phyloP scores from a whole-genome alignment of 1,284 basidiomycete genomes.

The Blastosporella zonata region DNA sequence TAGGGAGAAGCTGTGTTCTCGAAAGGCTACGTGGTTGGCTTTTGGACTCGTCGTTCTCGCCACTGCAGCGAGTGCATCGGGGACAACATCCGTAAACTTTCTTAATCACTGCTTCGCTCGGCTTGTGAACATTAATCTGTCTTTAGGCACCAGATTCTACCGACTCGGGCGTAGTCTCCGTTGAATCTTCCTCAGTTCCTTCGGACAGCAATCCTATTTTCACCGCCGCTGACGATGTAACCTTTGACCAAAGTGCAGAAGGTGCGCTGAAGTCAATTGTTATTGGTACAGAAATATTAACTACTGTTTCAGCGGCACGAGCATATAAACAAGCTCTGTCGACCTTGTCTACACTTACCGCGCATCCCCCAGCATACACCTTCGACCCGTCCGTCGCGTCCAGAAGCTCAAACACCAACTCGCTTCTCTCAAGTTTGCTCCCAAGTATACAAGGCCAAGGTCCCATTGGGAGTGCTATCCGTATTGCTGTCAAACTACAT shows the following conservation, averaged over 20 bases:
- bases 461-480: constrained; percentile 61
- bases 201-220: neutral
- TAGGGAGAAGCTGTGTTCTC: constrained; percentile 34
- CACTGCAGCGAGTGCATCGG: constrained; percentile 25
- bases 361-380: constrained; percentile 51
- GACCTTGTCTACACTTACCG: constrained; percentile 59
- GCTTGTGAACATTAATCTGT: constrained; percentile 7
- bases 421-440: constrained; percentile 59
- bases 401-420: constrained; percentile 41
- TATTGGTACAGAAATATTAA: neutral
- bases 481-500: constrained; percentile 61
- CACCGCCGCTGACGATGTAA: constrained; percentile 22
- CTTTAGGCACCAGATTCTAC: constrained; percentile 6
- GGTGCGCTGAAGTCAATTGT: constrained; percentile 30
- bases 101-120: neutral
- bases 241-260: constrained; percentile 46
- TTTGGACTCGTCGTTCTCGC: constrained; percentile 52
- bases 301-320: constrained; percentile 46
- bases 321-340: constrained; percentile 70
- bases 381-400: constrained; percentile 48
- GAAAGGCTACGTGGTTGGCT: constrained; percentile 63
- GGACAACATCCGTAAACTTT: constrained; percentile 21
- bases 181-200: constrained; percentile 5
- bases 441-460: constrained; percentile 70
- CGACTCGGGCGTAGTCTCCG: neutral